Percentiles rank a stretch among this genome's conserved stretches.
These are phyloP conservation scores for Apiotrichum veenhuisii DNA, from an alignment of 1,284 basidiomycete species.

Conservation along the genomic window DNA sequence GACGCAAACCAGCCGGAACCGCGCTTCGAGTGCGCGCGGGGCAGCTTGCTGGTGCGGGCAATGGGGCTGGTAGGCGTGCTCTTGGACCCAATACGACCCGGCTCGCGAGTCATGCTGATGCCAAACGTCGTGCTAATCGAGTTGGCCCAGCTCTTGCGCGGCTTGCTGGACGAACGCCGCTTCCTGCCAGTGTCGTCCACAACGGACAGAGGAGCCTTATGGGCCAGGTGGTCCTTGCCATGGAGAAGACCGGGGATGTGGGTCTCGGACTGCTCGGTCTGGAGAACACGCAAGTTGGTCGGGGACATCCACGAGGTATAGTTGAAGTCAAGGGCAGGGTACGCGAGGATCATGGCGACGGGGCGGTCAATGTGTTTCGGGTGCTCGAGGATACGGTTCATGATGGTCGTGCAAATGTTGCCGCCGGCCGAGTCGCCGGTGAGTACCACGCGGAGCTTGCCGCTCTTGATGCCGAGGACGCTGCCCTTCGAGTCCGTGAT, in stretches of 20 bases:
- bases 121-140: constrained; percentile 41
- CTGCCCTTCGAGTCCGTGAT: constrained; percentile 75
- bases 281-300: constrained; percentile 73
- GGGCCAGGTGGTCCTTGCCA: constrained; percentile 82
- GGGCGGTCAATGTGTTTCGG: constrained; percentile 58
- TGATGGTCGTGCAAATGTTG: constrained; percentile 73
- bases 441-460: constrained; percentile 67
- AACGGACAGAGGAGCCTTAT: constrained; percentile 81
- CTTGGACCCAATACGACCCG: background rate
- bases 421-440: constrained; percentile 91
- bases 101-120: constrained; percentile 5
- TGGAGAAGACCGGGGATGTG: constrained; percentile 61
- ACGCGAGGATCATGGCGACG: constrained; percentile 73
- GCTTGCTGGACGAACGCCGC: constrained; percentile 5
- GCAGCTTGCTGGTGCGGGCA: background rate
- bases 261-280: constrained; percentile 70
- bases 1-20: constrained; percentile 52
- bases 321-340: constrained; percentile 80
- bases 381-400: constrained; percentile 76
- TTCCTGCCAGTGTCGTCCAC: constrained; percentile 60
- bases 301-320: constrained; percentile 97
- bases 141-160: constrained; percentile 52
- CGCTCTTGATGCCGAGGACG: constrained; percentile 70
- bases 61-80: constrained; percentile 14
- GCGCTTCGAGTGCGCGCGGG: constrained; percentile 32